These are phyloP conservation scores for Aspergillus calidoustus DNA, from an alignment of 2,329 filamentous ascomycete species.

Conservation along the genomic window DNA sequence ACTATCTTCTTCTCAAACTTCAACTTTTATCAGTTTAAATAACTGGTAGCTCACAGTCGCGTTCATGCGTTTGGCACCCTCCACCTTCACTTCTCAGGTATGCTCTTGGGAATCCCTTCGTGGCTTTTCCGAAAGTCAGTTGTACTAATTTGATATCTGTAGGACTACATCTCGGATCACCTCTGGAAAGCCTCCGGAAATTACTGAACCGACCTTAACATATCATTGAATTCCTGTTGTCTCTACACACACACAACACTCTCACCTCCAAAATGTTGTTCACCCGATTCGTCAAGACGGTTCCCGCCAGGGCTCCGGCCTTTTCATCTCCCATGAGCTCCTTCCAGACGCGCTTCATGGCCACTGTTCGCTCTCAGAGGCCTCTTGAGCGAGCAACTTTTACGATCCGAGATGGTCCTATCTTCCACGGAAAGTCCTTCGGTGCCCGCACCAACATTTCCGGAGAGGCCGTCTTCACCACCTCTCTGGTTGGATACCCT, in stretches of 20 bases:
- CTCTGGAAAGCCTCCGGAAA: slow-evolving; percentile 71
- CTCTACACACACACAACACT: slow-evolving; percentile 10
- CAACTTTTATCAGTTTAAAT: slow-evolving; percentile 25
- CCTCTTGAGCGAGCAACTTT: slow-evolving; percentile 82
- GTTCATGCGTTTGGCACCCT: slow-evolving; percentile 85
- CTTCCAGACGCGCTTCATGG: slow-evolving; percentile 56
- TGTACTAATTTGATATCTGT: slow-evolving; percentile 3
- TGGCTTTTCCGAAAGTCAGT: not conserved
- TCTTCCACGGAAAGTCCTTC: slow-evolving; percentile 96
- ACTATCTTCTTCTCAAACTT: slow-evolving; percentile 3
- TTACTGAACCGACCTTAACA: slow-evolving; percentile 43
- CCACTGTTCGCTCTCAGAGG: slow-evolving; percentile 68
- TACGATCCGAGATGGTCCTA: slow-evolving; percentile 92
- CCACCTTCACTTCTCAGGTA: slow-evolving; percentile 88
- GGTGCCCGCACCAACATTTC: slow-evolving; percentile 96
- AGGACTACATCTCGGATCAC: slow-evolving; percentile 73
- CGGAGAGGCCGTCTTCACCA: slow-evolving; percentile 98
- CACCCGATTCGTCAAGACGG: slow-evolving; percentile 58
- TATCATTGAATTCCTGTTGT: not conserved
- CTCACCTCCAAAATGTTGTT: slow-evolving; percentile 53
- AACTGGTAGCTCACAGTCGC: slow-evolving; percentile 56
- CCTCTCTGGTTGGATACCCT: slow-evolving; percentile 95
- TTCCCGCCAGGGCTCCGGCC: slow-evolving; percentile 53
- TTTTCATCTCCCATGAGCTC: slow-evolving; percentile 44
- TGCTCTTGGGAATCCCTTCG: slow-evolving; percentile 30